phyloP scores from a whole-genome alignment of 2,329 filamentous ascomycete genomes.

The Pseudopyricularia javanii region DNA sequence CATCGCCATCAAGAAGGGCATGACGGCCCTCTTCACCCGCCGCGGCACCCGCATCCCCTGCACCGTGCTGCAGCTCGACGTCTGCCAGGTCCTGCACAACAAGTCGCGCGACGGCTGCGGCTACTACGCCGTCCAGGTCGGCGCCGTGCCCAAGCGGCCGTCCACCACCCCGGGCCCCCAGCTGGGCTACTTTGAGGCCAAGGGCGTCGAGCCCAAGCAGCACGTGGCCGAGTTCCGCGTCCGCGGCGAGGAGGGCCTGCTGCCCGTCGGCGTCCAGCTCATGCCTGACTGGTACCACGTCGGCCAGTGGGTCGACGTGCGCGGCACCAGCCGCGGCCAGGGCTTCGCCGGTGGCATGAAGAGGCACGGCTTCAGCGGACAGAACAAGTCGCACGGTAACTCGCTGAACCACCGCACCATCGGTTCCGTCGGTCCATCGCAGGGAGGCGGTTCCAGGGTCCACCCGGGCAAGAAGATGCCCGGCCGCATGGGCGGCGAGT shows the following conservation, averaged over 20 bases:
- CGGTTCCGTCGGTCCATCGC: slow-evolving; percentile 78
- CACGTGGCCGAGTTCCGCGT: slow-evolving; percentile 83
- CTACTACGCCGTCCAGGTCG: slow-evolving; percentile 90
- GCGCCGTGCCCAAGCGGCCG: slow-evolving; percentile 60
- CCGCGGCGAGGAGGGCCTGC: slow-evolving; percentile 56
- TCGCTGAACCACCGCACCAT: slow-evolving; percentile 88
- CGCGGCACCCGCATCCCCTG: slow-evolving; percentile 70
- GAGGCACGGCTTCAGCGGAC: slow-evolving; percentile 77
- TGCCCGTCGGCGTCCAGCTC: slow-evolving; percentile 64
- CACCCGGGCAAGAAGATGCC: slow-evolving; percentile 97
- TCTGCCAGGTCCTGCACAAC: slow-evolving; percentile 77
- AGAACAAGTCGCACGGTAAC: slow-evolving; percentile 88
- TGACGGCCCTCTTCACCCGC: slow-evolving; percentile 81
- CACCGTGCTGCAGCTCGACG: slow-evolving; percentile 87
- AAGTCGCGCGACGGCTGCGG: slow-evolving; percentile 74
- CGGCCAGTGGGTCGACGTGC: slow-evolving; percentile 83
- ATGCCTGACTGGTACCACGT: slow-evolving; percentile 82
- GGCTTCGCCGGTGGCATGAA: slow-evolving; percentile 98
- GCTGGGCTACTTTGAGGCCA: slow-evolving; percentile 77
- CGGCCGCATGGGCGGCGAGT: slow-evolving; percentile 84
- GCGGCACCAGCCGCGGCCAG: slow-evolving; percentile 69
- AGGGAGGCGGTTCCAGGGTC: slow-evolving; percentile 86
- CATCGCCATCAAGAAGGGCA: slow-evolving; percentile 84
- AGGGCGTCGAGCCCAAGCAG: slow-evolving; percentile 72
- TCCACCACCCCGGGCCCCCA: slow-evolving; percentile 70